Evolutionary conservation across 768 basidiomycete genomes (phyloP).

Genomic region (Russula lepida): DNA sequence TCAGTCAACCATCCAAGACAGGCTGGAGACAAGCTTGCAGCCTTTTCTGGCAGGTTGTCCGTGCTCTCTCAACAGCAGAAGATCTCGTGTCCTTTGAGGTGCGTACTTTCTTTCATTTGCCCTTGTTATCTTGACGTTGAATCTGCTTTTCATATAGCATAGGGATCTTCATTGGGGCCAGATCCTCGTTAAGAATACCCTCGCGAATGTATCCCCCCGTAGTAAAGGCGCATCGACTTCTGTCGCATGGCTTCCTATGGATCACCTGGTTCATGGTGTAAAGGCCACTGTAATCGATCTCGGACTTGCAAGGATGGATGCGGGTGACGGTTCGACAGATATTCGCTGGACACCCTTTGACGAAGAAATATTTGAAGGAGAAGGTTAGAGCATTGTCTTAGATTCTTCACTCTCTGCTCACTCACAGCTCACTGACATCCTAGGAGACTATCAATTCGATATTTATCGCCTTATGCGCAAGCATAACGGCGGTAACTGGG

Average conservation of each 20-base stretch:
- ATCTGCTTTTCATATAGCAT: constrained; percentile 47
- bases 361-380: constrained; percentile 84
- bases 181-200: constrained; percentile 65
- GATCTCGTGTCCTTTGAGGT: constrained; percentile 82
- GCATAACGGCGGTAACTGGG: constrained; percentile 58
- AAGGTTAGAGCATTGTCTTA: constrained; percentile 42
- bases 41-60: constrained; percentile 85
- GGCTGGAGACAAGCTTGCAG: constrained; percentile 85
- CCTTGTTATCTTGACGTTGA: not conserved
- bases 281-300: constrained; percentile 87
- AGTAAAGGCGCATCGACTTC: constrained; percentile 21
- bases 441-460: constrained; percentile 91
- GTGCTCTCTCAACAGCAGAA: constrained; percentile 73
- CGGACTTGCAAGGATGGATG: constrained; percentile 81
- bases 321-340: constrained; percentile 34
- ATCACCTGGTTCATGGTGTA: constrained; percentile 57
- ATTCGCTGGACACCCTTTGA: constrained; percentile 78
- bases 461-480: constrained; percentile 83
- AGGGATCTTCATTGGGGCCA: constrained; percentile 99
- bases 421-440: not conserved
- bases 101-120: constrained; percentile 20
- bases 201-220: constrained; percentile 24
- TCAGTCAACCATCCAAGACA: constrained; percentile 43
- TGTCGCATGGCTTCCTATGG: constrained; percentile 43
- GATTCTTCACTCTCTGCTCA: not conserved